phyloP scores from a whole-genome alignment of 257 asterid genomes.

The Capsicum rhomboideum region DNA sequence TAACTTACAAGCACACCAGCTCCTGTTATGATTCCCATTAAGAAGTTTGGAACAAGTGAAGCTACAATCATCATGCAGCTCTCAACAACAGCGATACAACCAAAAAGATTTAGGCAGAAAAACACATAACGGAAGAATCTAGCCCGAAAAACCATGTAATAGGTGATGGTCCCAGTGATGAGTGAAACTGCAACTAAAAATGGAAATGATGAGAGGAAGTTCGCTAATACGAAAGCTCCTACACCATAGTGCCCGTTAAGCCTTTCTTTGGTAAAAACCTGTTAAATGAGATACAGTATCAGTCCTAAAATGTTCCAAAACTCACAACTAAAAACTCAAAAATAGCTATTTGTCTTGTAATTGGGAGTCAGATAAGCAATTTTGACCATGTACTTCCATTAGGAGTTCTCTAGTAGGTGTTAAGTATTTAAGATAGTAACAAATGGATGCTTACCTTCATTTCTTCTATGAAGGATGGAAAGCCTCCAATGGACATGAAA shows the following conservation, averaged over 20 bases:
- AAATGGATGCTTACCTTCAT: constrained; percentile 46
- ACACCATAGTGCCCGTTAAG: constrained; percentile 86
- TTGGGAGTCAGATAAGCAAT: neutral
- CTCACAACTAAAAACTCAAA: neutral
- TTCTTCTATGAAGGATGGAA: constrained; percentile 91
- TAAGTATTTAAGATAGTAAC: neutral
- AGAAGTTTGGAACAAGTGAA: constrained; percentile 79
- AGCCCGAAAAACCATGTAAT: constrained; percentile 64
- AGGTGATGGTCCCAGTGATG: constrained; percentile 60
- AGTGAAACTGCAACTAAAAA: constrained; percentile 58
- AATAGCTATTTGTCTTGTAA: neutral
- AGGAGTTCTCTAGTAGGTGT: neutral
- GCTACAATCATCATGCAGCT: constrained; percentile 97
- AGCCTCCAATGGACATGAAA: constrained; percentile 96
- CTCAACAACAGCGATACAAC: constrained; percentile 84
- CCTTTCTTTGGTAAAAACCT: constrained; percentile 81
- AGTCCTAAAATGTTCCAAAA: neutral
- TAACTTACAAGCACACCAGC: constrained; percentile 88
- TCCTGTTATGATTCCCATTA: constrained; percentile 89
- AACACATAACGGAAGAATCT: constrained; percentile 51
- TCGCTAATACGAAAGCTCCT: constrained; percentile 62
- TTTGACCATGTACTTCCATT: neutral
- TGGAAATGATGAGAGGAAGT: constrained; percentile 80
- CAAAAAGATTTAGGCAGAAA: constrained; percentile 70
- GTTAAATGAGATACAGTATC: neutral